Evolutionary conservation across 2,329 filamentous ascomycete species (phyloP), one percentile per base, ranked within the genome.

Genomic region (Fusarium scirpi): DNA sequence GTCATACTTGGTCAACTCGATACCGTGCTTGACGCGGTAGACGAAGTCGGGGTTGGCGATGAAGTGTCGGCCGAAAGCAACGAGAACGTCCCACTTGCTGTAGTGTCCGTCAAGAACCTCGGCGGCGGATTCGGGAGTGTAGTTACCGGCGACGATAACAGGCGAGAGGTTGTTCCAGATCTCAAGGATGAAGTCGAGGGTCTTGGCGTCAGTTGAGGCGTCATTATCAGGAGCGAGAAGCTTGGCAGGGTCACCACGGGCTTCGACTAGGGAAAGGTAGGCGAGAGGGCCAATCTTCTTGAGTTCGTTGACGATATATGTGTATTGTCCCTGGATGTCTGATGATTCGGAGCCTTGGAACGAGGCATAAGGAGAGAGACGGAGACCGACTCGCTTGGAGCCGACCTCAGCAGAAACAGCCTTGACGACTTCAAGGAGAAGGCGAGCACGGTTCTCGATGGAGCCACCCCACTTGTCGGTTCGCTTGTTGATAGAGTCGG

Each of bases 391-490:
- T 1, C 71, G 76, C 20, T 76, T 69, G 0, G 83, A 80, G 16
- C 75, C 68, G 11, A 82, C 75, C 3, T 76, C 78, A 0, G 56
- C 75, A 5, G 78, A 73, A 3, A 82, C 72, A 16, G 77, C 75
- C 61, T 82, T 76, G 13, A 83, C 79, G 6, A 86, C 78, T 62
- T 87, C 85, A 12, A 85, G 70, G 16, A 83, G 78, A 11, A 87
- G 71, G 6, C 85, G 81, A 15, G 83, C 82, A 8, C 86, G 80
- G 69, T 88, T 89, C 71, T 86, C 83, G 38, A 88, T 80, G 27
- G 79, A 82, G 1, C 87, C 86, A 10, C 87, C 87, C 74, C 88
- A 89, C 41, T 79, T 73, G 72, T 89, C 86, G 2, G 83, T 87
- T 25, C 86, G 79, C 53, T 79, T 76, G 43, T 78, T 78, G 9